phyloP scores from a whole-genome alignment of 1,284 basidiomycete species.

The Golubevia pallescens region DNA sequence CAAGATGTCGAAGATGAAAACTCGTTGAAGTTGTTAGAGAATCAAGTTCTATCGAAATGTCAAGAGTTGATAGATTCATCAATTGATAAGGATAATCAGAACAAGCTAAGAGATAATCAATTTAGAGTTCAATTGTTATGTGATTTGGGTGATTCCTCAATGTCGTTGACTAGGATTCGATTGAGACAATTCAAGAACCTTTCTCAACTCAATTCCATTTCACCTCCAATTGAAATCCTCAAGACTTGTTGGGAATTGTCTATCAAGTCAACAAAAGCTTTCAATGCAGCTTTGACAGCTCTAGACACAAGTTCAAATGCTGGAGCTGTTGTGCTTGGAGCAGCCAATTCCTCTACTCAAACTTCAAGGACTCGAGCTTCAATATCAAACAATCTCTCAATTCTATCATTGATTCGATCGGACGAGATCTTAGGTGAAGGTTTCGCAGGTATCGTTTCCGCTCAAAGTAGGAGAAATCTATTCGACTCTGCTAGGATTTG shows the following conservation, averaged over 20 bases:
- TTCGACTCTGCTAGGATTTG: conserved; percentile 35
- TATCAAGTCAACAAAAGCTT: conserved; percentile 23
- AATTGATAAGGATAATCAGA: neutral
- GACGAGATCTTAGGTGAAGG: conserved; percentile 3
- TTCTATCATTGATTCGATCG: conserved; percentile 26
- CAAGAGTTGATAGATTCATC: conserved; percentile 11
- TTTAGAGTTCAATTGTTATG: conserved; percentile 9
- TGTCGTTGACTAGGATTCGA: conserved; percentile 16
- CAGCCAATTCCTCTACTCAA: conserved; percentile 31
- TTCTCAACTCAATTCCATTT: neutral
- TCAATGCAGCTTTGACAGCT: conserved; percentile 21
- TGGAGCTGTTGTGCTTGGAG: conserved; percentile 25
- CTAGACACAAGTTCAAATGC: conserved; percentile 21
- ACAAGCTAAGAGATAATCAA: neutral
- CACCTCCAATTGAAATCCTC: conserved; percentile 6
- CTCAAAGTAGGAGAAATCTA: conserved; percentile 14
- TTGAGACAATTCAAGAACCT: conserved; percentile 13
- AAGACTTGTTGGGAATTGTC: conserved; percentile 24
- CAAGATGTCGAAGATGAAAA: conserved; percentile 8
- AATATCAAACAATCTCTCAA: conserved; percentile 23
- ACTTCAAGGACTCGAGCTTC: conserved; percentile 27
- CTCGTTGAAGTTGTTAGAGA: conserved; percentile 7
- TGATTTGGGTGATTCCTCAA: conserved; percentile 26
- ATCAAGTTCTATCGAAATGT: conserved; percentile 14
- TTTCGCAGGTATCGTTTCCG: conserved; percentile 14